A percentile compares a stretch with the other conserved stretches of the same genome.
phyloP scores from a whole-genome alignment of 768 basidiomycete species.

The Amanita rubescens region DNA sequence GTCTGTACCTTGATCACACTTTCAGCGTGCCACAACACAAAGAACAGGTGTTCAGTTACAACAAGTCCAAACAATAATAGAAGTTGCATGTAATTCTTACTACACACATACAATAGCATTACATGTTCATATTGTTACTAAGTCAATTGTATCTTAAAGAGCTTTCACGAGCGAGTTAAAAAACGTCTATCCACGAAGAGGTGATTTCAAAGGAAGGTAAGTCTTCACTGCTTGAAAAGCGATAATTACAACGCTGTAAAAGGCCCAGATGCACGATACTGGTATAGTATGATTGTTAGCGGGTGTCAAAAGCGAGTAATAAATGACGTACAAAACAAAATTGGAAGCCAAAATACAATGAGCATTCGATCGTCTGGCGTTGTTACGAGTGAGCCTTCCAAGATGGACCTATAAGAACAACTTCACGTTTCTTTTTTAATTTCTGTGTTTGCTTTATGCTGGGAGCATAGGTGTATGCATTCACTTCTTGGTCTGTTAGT shows the following conservation, averaged over 20 bases:
- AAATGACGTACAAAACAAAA: conserved; percentile 59
- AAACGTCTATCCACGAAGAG: conserved; percentile 27
- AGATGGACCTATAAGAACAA: conserved; percentile 9
- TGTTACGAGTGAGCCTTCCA: conserved; percentile 7
- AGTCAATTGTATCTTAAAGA: not conserved
- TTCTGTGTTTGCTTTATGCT: conserved; percentile 34
- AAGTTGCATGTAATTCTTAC: not conserved
- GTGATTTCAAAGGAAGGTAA: conserved; percentile 37
- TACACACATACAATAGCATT: not conserved
- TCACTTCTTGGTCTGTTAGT: conserved; percentile 59
- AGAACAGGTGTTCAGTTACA: not conserved
- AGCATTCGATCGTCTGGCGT: conserved; percentile 76
- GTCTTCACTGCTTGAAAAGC: conserved; percentile 42
- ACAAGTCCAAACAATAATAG: conserved; percentile 4
- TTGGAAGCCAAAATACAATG: conserved; percentile 79
- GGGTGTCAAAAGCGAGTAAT: conserved; percentile 2
- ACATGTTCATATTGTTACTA: not conserved
- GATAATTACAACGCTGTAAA: conserved; percentile 47
- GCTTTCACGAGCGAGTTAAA: not conserved
- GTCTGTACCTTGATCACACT: not conserved
- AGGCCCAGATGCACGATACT: conserved; percentile 61
- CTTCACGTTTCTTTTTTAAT: conserved; percentile 66
- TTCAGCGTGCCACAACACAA: not conserved
- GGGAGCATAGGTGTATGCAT: conserved; percentile 62
- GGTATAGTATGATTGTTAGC: conserved; percentile 4